Base-by-base conservation (phyloP, 495 filamentous ascomycete genomes). In the Daldinia vernicosa region DNA sequence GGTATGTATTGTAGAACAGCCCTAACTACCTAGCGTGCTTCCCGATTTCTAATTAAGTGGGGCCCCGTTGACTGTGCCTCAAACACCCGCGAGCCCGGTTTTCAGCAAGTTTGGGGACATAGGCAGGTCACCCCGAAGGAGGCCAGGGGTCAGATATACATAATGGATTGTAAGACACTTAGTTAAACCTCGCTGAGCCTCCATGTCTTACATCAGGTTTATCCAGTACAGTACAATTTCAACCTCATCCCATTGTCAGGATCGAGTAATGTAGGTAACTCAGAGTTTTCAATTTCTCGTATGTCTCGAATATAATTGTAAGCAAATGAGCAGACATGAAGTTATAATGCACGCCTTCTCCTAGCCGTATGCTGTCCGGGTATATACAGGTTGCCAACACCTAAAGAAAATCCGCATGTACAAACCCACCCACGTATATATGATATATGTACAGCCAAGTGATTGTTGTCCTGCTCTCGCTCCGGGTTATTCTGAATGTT, bases 31-130 rank as follows among this genome's bases (percentile, higher is more conserved):
- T 63, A 58, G 63, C 43, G 57, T 52, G 57, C 63, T 43, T 60
- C 63, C 27, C 58, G 55, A 64, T 47, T 68, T n/a, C 51, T 57
- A 68, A 67, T 72, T 72, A 65, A 72, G 70, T 72, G 70, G 70
- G 63, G 35, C 63, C 15, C 45, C 2, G 11, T 45, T 17, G 6
- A 37, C 50, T 66, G 69, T 72, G 64, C 59, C 69, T 72, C 63
- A 68, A 56, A 19, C 60, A 60, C 65, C 70, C 70, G 51, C 55
- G 54, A 60, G 40, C 70, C 70, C 30, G 66, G 61, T 73, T 60
- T 61, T 58, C 61, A 57, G 61, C 24, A 66, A 50, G 28, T 62
- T 62, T 35, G 68, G 58, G 30, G 35, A 45, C 35, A 50, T 50
- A 67, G 28, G 17, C 19, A 26, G 50, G 61, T 27, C 14, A 39